Conservation (phyloP, 805 yeast species). For the Candida krabiensis region DNA sequence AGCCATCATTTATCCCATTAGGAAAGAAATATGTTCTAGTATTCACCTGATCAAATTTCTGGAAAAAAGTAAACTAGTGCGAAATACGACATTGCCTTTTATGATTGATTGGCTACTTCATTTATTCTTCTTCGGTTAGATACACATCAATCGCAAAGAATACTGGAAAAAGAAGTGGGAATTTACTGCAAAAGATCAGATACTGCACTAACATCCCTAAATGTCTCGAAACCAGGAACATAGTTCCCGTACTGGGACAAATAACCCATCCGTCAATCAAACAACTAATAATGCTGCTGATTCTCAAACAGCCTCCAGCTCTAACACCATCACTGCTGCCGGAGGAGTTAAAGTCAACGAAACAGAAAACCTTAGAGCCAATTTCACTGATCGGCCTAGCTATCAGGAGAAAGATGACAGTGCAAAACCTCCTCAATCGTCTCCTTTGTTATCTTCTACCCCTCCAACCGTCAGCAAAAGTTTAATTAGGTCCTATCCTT, state of each 20-base stretch:
- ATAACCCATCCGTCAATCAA: neutral
- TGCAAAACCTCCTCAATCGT: slow-evolving; percentile 46
- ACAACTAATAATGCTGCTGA: slow-evolving; percentile 8
- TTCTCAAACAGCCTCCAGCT: slow-evolving; percentile 9
- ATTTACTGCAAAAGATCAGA: too few relatives aligned
- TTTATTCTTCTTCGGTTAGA: too few relatives aligned
- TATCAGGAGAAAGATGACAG: slow-evolving; percentile 1
- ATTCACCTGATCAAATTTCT: too few relatives aligned
- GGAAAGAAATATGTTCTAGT: too few relatives aligned
- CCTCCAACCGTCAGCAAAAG: slow-evolving; percentile 91
- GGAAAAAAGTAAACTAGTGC: too few relatives aligned
- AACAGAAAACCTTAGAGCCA: slow-evolving; percentile 37
- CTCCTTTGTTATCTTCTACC: slow-evolving; percentile 83
- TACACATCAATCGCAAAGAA: too few relatives aligned
- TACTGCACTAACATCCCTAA: too few relatives aligned
- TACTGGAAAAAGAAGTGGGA: too few relatives aligned
- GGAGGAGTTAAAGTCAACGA: slow-evolving; percentile 31
- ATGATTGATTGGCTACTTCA: too few relatives aligned
- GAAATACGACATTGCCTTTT: too few relatives aligned
- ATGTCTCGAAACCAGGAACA: neutral
- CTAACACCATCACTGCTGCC: slow-evolving; percentile 20
- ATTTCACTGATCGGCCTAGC: slow-evolving; percentile 39
- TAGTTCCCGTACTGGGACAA: neutral
- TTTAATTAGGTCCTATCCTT: slow-evolving; percentile 81
- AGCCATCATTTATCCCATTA: too few relatives aligned